Evolutionary conservation across 192 early-diverging fungal species (phyloP).

Genomic region (Gryganskiella cystojenkinii): DNA sequence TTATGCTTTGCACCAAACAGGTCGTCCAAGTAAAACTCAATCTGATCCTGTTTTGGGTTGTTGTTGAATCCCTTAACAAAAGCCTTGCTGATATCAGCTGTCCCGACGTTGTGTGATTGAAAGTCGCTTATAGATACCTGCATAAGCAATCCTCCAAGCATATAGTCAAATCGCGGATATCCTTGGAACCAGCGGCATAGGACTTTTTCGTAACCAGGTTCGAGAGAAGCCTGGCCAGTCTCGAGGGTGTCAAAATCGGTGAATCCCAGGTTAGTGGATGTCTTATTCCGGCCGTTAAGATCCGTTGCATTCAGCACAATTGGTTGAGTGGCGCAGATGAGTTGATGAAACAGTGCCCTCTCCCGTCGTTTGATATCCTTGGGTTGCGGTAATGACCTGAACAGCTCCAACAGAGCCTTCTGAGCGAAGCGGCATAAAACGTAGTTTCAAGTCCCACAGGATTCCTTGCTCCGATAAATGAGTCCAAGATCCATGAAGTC

Average conservation of each 20-base stretch:
- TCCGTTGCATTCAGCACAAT: slow-evolving; percentile 25
- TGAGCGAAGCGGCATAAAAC: slow-evolving; percentile 34
- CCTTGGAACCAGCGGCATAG: slow-evolving; percentile 15
- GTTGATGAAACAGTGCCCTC: slow-evolving; percentile 20
- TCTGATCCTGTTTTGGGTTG: slow-evolving; percentile 18
- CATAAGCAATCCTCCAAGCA: slow-evolving; percentile 25
- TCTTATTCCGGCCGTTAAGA: slow-evolving; percentile 7
- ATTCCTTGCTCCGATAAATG: slow-evolving; percentile 36
- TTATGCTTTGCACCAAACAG: slow-evolving; percentile 17
- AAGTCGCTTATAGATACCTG: slow-evolving; percentile 21
- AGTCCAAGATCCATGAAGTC: slow-evolving; percentile 41
- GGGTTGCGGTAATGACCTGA: slow-evolving; percentile 23
- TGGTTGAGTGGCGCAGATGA: slow-evolving; percentile 13
- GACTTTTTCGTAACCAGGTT: slow-evolving; percentile 22
- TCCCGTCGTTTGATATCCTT: slow-evolving; percentile 30
- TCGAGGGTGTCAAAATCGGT: slow-evolving; percentile 8
- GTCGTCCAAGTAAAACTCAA: slow-evolving; percentile 32
- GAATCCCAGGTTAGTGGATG: slow-evolving; percentile 2
- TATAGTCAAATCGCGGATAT: slow-evolving; percentile 33
- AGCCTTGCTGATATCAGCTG: slow-evolving; percentile 22
- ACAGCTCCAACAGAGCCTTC: slow-evolving; percentile 43
- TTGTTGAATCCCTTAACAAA: slow-evolving; percentile 16
- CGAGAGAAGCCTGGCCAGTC: slow-evolving; percentile 3
- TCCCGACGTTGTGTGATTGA: slow-evolving; percentile 7
- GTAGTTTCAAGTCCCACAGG: slow-evolving; percentile 8